Percentiles rank a stretch among this genome's conserved stretches.
Evolutionary conservation across 495 filamentous ascomycete genomes (phyloP).

Genomic region (Xylaria acuta): DNA sequence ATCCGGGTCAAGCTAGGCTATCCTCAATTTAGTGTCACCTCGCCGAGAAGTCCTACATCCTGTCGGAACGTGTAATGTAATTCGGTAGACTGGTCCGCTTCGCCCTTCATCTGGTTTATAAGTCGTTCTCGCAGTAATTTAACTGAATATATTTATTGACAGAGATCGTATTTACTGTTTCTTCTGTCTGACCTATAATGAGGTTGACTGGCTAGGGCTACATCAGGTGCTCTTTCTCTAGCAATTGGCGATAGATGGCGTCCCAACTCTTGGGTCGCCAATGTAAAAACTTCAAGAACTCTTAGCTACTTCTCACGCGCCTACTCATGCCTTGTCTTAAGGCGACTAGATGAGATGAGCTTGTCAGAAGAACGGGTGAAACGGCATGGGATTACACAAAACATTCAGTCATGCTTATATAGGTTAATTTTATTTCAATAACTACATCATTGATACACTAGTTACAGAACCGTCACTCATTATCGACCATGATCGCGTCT

Average conservation of each 20-base stretch:
- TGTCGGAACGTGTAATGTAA: too few species aligned
- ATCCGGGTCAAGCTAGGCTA: too few species aligned
- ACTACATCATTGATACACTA: slow-evolving; percentile 13
- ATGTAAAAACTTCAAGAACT: background rate
- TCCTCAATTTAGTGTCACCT: too few species aligned
- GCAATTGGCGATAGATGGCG: background rate
- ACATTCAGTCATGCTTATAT: background rate
- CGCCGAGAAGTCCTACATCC: too few species aligned
- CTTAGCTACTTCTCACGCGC: background rate
- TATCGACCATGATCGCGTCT: background rate
- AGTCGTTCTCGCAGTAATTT: too few species aligned
- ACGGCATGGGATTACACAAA: background rate
- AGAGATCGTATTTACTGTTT: too few species aligned
- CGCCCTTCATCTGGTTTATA: too few species aligned
- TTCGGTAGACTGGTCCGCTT: too few species aligned
- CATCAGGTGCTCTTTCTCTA: background rate
- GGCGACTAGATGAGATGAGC: background rate
- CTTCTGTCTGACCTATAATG: too few species aligned
- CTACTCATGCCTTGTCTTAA: background rate
- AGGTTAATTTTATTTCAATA: background rate
- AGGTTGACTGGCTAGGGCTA: too few species aligned
- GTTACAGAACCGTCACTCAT: background rate
- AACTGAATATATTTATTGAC: too few species aligned
- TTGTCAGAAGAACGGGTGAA: background rate
- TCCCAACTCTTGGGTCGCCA: background rate